Base-by-base conservation (phyloP, 495 filamentous ascomycete genomes). In the Daldinia decipiens region DNA sequence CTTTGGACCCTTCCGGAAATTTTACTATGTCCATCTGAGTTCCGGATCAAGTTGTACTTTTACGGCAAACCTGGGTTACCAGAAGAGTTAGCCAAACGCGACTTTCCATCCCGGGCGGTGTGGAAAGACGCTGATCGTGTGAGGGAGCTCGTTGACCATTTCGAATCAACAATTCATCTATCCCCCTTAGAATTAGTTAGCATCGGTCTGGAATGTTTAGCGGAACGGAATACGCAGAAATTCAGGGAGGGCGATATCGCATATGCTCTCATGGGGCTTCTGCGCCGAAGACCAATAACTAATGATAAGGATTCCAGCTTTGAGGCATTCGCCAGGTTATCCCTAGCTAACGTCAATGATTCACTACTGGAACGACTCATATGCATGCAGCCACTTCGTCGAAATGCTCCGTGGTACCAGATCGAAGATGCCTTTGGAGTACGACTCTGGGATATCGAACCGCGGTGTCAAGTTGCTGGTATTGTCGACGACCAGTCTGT, bases 231-330 rank as follows among this genome's bases (percentile, higher is more conserved):
- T 24, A 24, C 43, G 8, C 43, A 47, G 19, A 47, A 47, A 4
- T 47, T 47, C 24, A 47, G 43, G 19, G 43, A 47, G 19, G 17
- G 43, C 1, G 43, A 47, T 12, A 47, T 47, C 43, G 19, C 43
- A 47, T 47, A 47, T 47, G 19, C 43, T 47, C 43, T 47, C 19
- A 47, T 47, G 43, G 43, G 43, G 8, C 43, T 47, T 47, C 43
- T 47, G 43, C 43, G 43, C 2, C 43, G 19, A 24, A 47, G 43
- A 47, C 43, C 43, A 21, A 47, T 24, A 12, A 24, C 43, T 24
- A 47, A 47, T 9, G 43, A 24, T 19, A 47, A 47, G 21, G 19
- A 24, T 47, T 47, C 43, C n/a, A 47, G 43, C 9, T 47, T 47
- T 8, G 43, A 47, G 19, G 43, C 43, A 24, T 24, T 47, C 11